Evolutionary conservation across 2,329 filamentous ascomycete species (phyloP), one percentile per base, ranked within the genome.

Genomic region (Sphaceloma murrayae): DNA sequence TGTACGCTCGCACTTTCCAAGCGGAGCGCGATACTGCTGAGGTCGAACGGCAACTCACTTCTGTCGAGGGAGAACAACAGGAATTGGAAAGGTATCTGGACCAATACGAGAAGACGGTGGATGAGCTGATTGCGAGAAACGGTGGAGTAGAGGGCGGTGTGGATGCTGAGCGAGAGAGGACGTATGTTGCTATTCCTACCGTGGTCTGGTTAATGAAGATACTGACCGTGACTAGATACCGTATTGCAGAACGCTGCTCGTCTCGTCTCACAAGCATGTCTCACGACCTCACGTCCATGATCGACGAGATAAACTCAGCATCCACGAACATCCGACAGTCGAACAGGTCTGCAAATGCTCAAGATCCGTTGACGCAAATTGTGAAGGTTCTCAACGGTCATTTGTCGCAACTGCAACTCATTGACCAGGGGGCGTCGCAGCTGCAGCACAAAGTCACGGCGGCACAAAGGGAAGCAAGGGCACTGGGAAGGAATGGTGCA

Each of bases 241-340:
- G 94, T 72, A 70, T 93, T 43, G 91, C 91, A 1, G 91, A 98
- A 71, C 91, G 86, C 63, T 74, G 95, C 52, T 86, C 86, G 8
- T 85, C 94, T 59, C 79, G 85, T 52, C 71, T 98, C 52, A 88
- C 94, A 47, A 87, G 94, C 55, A 93, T 96, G 78, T 87, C 86
- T 58, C 85, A 86, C 60, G 87, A 94, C 59, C 71, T 98, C 51
- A 80, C 78, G 36, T 89, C 86, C 66, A 96, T 98, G 87, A 94
- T 98, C 55, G 88, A 94, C 60, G 91, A 96, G 65, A 94, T 98
- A 60, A 98, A 98, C 61, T 78, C 81, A 54, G 89, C 93, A 50
- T 91, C 85, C n/a, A 76, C 84, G 45, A 86, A 80, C 17, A 68
- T 98, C 52, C 89, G 79, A 72, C 94, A 93, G 73, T 86, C 83